A percentile compares a stretch with the other conserved stretches of the same genome.
phyloP scores from a whole-genome alignment of 768 basidiomycete genomes.

The Gloeostereum incarnatum region DNA sequence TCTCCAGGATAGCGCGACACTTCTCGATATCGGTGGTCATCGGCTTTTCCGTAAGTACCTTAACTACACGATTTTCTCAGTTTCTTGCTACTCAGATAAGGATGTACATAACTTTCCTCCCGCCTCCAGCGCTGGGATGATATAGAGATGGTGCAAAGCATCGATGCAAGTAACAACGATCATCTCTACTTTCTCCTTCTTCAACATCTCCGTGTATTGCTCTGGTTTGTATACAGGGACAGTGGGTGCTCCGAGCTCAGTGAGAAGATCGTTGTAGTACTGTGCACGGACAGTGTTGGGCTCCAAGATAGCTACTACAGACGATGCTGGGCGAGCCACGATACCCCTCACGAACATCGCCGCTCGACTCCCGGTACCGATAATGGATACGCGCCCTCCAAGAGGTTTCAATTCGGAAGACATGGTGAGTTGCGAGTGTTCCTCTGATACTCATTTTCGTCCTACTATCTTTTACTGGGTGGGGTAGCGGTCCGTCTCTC shows the following conservation, averaged over 20 bases:
- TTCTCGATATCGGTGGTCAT: conserved; percentile 43
- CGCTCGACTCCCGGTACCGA: conserved; percentile 31
- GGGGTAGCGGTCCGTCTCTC: too few relatives aligned
- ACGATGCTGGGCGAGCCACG: conserved; percentile 27
- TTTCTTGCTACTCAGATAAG: not conserved
- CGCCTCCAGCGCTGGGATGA: conserved; percentile 30
- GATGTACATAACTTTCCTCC: conserved; percentile 20
- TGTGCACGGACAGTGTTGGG: conserved; percentile 33
- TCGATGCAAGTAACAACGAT: conserved; percentile 42
- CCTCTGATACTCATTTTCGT: too few relatives aligned
- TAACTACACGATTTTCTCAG: conserved; percentile 17
- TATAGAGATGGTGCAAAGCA: conserved; percentile 36
- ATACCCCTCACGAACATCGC: conserved; percentile 40
- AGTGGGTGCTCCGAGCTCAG: conserved; percentile 22
- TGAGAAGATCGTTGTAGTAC: conserved; percentile 32
- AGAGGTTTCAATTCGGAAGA: conserved; percentile 14
- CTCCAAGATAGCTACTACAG: conserved; percentile 37
- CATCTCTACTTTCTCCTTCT: conserved; percentile 33
- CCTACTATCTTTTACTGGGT: too few relatives aligned
- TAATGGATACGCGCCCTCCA: conserved; percentile 28
- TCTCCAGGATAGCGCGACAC: conserved; percentile 32
- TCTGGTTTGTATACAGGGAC: conserved; percentile 31
- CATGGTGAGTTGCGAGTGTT: too few relatives aligned
- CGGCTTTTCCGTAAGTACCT: conserved; percentile 44
- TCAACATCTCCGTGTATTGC: conserved; percentile 34